A percentile compares a stretch with the other conserved stretches of the same genome.
Evolutionary conservation across 768 basidiomycete species (phyloP).

Genomic region (Mycena indigotica): DNA sequence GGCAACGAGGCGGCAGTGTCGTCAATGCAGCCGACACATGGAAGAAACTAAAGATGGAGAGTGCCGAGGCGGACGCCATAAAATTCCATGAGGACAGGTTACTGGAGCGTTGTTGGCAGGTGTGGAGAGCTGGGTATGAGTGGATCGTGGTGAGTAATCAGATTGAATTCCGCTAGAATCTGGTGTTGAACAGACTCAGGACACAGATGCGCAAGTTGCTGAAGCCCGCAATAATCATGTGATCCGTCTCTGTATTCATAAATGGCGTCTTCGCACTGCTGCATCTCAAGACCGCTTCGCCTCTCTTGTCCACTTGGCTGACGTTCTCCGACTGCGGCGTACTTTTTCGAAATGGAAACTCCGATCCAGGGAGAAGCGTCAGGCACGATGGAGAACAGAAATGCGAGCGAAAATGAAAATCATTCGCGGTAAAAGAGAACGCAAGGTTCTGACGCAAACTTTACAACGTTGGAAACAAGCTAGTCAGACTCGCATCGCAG

Average conservation of each 20-base stretch:
- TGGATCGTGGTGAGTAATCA: constrained; percentile 70
- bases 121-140: constrained; percentile 69
- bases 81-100: constrained; percentile 64
- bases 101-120: constrained; percentile 70
- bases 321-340: constrained; percentile 45
- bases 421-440: constrained; percentile 58
- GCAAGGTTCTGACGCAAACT: constrained; percentile 53
- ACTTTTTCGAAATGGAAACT: constrained; percentile 56
- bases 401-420: constrained; percentile 73
- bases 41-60: constrained; percentile 72
- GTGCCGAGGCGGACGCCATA: constrained; percentile 73
- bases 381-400: constrained; percentile 62
- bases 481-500: constrained; percentile 52
- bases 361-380: constrained; percentile 55
- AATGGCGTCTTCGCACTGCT: constrained; percentile 55
- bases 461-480: constrained; percentile 71
- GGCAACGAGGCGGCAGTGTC: constrained; percentile 50
- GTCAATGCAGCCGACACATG: constrained; percentile 75
- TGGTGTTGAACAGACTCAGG: constrained; percentile 45
- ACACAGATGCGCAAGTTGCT: constrained; percentile 68
- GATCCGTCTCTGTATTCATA: constrained; percentile 57
- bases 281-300: constrained; percentile 41
- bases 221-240: constrained; percentile 70
- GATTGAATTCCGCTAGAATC: constrained; percentile 7
- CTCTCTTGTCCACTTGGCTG: constrained; percentile 46